Percentiles rank a stretch among this genome's conserved stretches.
Conservation (phyloP, 176 grass and related monocot species). For the Juncus effusus region DNA sequence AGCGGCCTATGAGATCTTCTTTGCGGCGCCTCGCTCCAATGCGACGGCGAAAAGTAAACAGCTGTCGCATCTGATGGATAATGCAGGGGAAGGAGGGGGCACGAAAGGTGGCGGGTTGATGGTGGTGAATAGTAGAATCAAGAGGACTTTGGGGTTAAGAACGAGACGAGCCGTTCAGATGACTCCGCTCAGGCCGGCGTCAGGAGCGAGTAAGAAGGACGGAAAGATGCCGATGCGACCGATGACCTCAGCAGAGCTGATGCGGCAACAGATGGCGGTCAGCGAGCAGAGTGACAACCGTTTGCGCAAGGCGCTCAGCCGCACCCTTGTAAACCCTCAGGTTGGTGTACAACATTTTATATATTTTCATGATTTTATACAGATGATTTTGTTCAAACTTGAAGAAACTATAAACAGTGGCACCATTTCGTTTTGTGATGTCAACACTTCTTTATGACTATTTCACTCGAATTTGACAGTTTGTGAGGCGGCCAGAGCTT, state of each 20-base stretch:
- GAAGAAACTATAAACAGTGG: background rate
- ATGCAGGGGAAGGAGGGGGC: background rate
- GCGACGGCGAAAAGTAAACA: slow-evolving; percentile 20
- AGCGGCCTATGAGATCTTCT: slow-evolving; percentile 59
- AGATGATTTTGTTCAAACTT: background rate
- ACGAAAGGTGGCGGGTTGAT: slow-evolving; percentile 27
- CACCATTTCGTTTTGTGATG: slow-evolving; percentile 10
- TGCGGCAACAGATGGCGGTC: slow-evolving; percentile 48
- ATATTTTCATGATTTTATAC: slow-evolving; percentile 10
- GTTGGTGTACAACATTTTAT: slow-evolving; percentile 26
- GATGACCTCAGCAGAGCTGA: slow-evolving; percentile 57
- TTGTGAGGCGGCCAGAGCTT: slow-evolving; percentile 31
- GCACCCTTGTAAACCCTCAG: slow-evolving; percentile 36
- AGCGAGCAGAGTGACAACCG: slow-evolving; percentile 35
- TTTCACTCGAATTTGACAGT: slow-evolving; percentile 32
- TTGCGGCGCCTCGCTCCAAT: slow-evolving; percentile 34
- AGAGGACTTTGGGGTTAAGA: slow-evolving; percentile 41
- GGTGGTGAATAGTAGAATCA: slow-evolving; percentile 49
- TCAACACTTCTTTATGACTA: background rate
- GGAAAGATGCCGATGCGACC: slow-evolving; percentile 11
- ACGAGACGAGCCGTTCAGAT: slow-evolving; percentile 33
- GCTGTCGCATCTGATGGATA: background rate
- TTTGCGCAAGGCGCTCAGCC: slow-evolving; percentile 33
- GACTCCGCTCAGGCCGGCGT: slow-evolving; percentile 38
- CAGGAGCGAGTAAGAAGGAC: slow-evolving; percentile 13